Evolutionary conservation across 345 rosid genomes (phyloP), one percentile per base, ranked within the genome.

Genomic region (Anacardium occidentale): DNA sequence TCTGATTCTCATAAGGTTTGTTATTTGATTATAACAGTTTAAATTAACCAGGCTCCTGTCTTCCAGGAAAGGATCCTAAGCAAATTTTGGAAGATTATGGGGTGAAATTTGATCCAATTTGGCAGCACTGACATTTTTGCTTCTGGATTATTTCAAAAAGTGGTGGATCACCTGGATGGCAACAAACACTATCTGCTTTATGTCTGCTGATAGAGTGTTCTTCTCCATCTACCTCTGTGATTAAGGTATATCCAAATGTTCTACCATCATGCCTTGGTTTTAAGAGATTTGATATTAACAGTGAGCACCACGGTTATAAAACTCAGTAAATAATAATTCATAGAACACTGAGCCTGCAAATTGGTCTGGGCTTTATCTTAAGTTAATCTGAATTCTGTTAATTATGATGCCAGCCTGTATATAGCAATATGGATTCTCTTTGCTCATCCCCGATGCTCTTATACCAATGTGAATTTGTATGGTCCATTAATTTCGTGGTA

Each of bases 81-180:
- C 69, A 40, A 57, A 57, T 45, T 72, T 20, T 61, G 10, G 70
- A 71, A 52, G 89, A 86, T 65, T 81, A 83, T 66, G 78, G 77
- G 66, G 80, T 84, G 91, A 90, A 84, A 76, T 96, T 96, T 78
- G 97, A 96, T 82, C 96, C 95, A 40, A 82, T 91, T 73, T 85
- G 89, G 76, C 98, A 91, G 84, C 98, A 91, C 77, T 82, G 97
- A 56, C 93, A 87, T 79, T 96, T 90, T 80, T 93, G 99, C 82
- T 96, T 96, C 22, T 91, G 99, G 99, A 91, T 93, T 84, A 73
- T 80, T 73, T 80, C 97, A 77, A 62, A 80, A 26, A 79, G 84
- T 57, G 76, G 79, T 53, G 78, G 84, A 55, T 78, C 76, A 69
- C 89, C 96, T 66, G 98, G 98, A 47, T 93, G 98, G 98, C 81